phyloP scores from a whole-genome alignment of 805 yeast genomes.

The Torulaspora franciscae region DNA sequence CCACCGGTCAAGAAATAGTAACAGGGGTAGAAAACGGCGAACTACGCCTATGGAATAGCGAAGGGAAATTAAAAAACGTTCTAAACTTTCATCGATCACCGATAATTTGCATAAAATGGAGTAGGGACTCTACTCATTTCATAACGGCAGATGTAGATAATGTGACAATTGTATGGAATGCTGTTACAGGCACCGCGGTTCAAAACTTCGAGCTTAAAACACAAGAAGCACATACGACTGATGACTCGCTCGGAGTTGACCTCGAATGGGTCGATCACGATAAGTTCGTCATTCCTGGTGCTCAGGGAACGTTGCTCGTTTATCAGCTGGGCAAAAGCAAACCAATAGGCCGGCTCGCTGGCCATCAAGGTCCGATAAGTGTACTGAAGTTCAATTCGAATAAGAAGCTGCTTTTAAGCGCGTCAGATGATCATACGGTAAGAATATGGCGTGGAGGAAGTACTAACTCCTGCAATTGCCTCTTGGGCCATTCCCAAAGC shows the following conservation, averaged over 20 bases:
- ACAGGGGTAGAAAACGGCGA: constrained; percentile 71
- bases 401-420: constrained; percentile 58
- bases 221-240: constrained; percentile 6
- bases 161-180: constrained; percentile 62
- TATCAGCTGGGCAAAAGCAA: constrained; percentile 45
- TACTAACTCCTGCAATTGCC: constrained; percentile 45
- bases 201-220: constrained; percentile 42
- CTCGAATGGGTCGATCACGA: constrained; percentile 69
- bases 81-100: constrained; percentile 51
- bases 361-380: constrained; percentile 61
- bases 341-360: constrained; percentile 51
- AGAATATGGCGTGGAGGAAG: constrained; percentile 72
- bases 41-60: constrained; percentile 69
- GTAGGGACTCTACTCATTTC: constrained; percentile 47
- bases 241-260: constrained; percentile 44
- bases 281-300: constrained; percentile 68
- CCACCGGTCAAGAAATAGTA: constrained; percentile 54
- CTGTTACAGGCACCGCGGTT: constrained; percentile 45
- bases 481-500: constrained; percentile 55
- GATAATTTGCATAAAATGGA: constrained; percentile 58
- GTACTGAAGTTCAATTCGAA: constrained; percentile 49
- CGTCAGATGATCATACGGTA: constrained; percentile 70
- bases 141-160: constrained; percentile 57
- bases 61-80: constrained; percentile 58
- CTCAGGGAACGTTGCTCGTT: constrained; percentile 49